Evolutionary conservation across 192 early-diverging fungal genomes (phyloP).

Genomic region (Fimicolochytrium jonesii): DNA sequence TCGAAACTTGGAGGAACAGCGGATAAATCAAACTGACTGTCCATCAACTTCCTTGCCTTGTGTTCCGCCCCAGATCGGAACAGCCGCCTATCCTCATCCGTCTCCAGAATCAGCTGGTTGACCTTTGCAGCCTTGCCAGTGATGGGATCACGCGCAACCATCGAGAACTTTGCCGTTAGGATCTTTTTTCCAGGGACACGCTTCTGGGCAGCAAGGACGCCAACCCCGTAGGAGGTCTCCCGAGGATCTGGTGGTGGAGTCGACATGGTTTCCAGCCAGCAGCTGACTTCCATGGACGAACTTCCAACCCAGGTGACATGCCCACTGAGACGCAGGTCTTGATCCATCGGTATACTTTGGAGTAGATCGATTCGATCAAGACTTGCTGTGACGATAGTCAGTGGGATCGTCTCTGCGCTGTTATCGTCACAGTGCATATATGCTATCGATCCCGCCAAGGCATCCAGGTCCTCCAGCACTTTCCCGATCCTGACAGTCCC

Average conservation of each 20-base stretch:
- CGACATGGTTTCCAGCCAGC: constrained; percentile 35
- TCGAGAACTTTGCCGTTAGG: constrained; percentile 79
- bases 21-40: constrained; percentile 47
- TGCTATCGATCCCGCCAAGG: constrained; percentile 72
- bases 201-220: constrained; percentile 40
- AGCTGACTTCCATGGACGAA: constrained; percentile 78
- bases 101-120: constrained; percentile 69
- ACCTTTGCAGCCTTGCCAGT: constrained; percentile 67
- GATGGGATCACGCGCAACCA: constrained; percentile 70
- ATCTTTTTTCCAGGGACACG: constrained; percentile 48
- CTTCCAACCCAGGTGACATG: constrained; percentile 78
- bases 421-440: constrained; percentile 70
- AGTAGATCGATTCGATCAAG: constrained; percentile 84
- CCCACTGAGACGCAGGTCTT: constrained; percentile 74
- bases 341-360: constrained; percentile 51
- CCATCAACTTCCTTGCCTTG: constrained; percentile 48
- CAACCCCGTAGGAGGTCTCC: too few species aligned
- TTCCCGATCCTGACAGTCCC: constrained; percentile 76
- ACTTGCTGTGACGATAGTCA: constrained; percentile 81
- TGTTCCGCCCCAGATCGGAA: constrained; percentile 59
- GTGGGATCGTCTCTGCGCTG: constrained; percentile 46
- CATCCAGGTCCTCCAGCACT: constrained; percentile 79
- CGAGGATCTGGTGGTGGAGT: too few species aligned
- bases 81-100: constrained; percentile 68
- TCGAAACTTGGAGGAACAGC: constrained; percentile 73